Base-by-base conservation (phyloP, 225 moss, liverwort and hornwort species). In the Antitrichia curtipendula region DNA sequence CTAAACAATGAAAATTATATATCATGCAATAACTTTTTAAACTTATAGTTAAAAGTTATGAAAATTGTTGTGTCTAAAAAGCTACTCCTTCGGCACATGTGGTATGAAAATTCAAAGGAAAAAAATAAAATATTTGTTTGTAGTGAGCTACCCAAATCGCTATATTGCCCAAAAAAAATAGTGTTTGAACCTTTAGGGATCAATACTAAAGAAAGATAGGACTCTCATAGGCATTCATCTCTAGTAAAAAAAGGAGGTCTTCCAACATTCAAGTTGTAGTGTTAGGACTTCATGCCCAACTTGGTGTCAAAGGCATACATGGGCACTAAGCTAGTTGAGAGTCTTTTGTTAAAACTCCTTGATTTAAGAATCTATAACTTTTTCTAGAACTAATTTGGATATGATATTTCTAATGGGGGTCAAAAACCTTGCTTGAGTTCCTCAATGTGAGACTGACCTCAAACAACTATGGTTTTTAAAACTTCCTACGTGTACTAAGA, bases 401-500 rank as follows among this genome's bases (percentile, higher is more conserved):
- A 23, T 14, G 13, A 23, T 68, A 38, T 23, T 66, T 38, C 1
- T 38, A 22, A 38, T 68, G 9, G 23, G 10, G 19, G 3, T 38
- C 2, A 7, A 7, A n/a, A n/a, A 12, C 12, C 22, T 66, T 2
- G 0, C 7, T 38, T 12, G 1, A 21, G 0, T 22, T 22, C 12
- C 0, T 38, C n/a, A n/a, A n/a, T 4, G 6, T 38, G 7, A 22
- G 4, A 4, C n/a, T 22, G 22, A n/a, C 12, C 7, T 66, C 38
- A 38, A 66, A 66, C 12, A 66, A 66, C 22, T 38, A 66, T 12
- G 7, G 4, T 66, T 66, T 7, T 7, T 12, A 66, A 0, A 2
- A 31, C 2, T 71, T 73, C 19, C 4, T 47, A 47, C 0, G 31
- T 47, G 7, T 7, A 45, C 3, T 1, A 3, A 29, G 0, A 10